Evolutionary conservation across 1,284 basidiomycete species (phyloP).

Genomic region (Sanguinoderma infundibulare): DNA sequence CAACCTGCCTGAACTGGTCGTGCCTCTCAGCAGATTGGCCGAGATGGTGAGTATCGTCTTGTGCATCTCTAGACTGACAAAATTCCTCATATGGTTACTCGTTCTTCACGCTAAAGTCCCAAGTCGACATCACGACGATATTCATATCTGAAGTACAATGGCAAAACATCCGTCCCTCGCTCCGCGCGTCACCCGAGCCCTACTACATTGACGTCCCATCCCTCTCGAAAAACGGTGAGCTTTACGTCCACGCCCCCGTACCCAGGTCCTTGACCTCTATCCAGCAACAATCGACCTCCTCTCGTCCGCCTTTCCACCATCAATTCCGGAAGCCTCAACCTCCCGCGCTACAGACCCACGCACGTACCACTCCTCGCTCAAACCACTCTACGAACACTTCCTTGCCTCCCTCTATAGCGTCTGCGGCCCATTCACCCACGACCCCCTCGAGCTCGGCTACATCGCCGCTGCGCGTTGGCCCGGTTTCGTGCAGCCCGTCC

Average conservation of each 20-base stretch:
- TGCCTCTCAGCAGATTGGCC: conserved; percentile 72
- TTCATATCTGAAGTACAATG: conserved; percentile 73
- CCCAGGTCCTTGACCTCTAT: conserved; percentile 3
- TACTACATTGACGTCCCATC: conserved; percentile 70
- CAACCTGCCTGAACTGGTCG: conserved; percentile 64
- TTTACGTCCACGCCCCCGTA: neutral
- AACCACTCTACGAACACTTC: conserved; percentile 70
- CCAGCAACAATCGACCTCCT: conserved; percentile 46
- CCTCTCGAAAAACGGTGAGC: conserved; percentile 63
- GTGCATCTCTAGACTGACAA: neutral
- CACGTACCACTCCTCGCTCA: conserved; percentile 57
- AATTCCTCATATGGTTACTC: conserved; percentile 15
- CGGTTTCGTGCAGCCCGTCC: conserved; percentile 68
- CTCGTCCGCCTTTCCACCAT: conserved; percentile 35
- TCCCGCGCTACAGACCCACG: conserved; percentile 28
- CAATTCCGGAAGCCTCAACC: conserved; percentile 24
- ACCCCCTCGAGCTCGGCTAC: conserved; percentile 75
- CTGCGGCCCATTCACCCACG: conserved; percentile 67
- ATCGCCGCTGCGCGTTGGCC: conserved; percentile 83
- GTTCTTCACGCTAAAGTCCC: conserved; percentile 38
- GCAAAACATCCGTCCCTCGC: conserved; percentile 73
- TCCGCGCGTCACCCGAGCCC: conserved; percentile 78
- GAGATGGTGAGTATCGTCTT: conserved; percentile 65
- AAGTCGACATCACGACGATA: conserved; percentile 56
- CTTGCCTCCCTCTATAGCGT: conserved; percentile 65